Evolutionary conservation across 352 stramenopile species (phyloP), one percentile per base, ranked within the genome.

Genomic region (Pythium folliculosum): DNA sequence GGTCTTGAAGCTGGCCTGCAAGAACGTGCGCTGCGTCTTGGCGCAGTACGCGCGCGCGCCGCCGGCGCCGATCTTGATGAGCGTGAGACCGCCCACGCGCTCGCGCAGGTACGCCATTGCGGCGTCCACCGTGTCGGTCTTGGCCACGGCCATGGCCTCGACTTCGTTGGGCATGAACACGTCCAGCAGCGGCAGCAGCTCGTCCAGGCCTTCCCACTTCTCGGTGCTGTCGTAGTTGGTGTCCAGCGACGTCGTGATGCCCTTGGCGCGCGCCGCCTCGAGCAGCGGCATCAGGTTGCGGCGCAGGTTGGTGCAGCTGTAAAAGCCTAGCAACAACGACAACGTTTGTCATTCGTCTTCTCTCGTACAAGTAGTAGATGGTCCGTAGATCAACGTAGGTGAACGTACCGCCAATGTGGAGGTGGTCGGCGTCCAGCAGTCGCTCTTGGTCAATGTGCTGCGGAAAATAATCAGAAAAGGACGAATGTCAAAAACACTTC

Each of bases 131-230:
- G 66, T 81, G 19, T 69, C 35, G 1, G 73, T 79, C 25, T 65
- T 70, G 9, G 82, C 80, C 22, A 92, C 85, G 37, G 78, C 80
- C 77, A 86, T 88, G 47, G 88, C 88, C 59, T 95, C 84, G 8
- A 91, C 76, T 50, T 95, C 88, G 63, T 95, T 95, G 0, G 88
- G 88, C 66, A 95, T 72, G 52, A 95, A 93, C 23, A 94, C 78
- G 43, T 95, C 84, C 21, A 95, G 70, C 19, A 94, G 77, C 19
- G 83, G 83, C 8, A 89, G 73, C 8, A 93, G 38, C 23, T 80
- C 77, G 0, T 89, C 75, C 8, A 94, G 73, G 3, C 77, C 84
- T 3, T 69, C 60, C 86, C 88, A 95, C 35, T 72, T 59, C 68
- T 92, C 86, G 19, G 73, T 81, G 25, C 74, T 79, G 61, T 94